Base-by-base conservation (phyloP, 495 filamentous ascomycete genomes). In the Aspergillus olivimuriae region DNA sequence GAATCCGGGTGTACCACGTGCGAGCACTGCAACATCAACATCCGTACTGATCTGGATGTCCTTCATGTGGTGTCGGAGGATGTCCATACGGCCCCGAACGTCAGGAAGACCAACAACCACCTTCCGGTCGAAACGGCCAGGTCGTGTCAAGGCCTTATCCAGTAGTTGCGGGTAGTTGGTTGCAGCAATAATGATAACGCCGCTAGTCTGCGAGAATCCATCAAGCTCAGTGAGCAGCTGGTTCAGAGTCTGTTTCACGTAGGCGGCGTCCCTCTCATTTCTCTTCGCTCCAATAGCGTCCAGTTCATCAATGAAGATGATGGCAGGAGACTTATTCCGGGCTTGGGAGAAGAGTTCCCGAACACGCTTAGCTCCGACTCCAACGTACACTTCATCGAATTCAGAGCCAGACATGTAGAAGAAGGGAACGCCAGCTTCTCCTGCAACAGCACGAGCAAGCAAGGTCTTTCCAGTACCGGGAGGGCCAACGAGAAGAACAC, bases 351-450 rank as follows among this genome's bases (percentile, higher is more conserved):
- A 98, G n/a, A 98, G 78, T 44, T 98, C 92, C 34, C 92, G 87
- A 33, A 98, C 92, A 58, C 92, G 87, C 72, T 97, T 97, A 36
- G 92, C 92, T 53, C 92, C 92, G 41, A 98, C 94, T 53, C 92
- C 92, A 18, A 98, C 94, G 55, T 95, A 98, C 31, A 98, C 85
- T 62, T 98, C 92, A 56, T 98, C 92, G 58, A 98, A 98, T 62
- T 98, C 94, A 44, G 86, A 90, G 20, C 92, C 92, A 52, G 94
- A 97, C 91, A 98, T 96, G 75, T 92, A 97, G 76, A 96, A 98
- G 77, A 96, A 97, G 1, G 92, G 92, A 16, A 97, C 94, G 45
- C 92, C 92, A 33, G 92, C 89, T 70, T 98, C 92, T 20, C 92
- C 92, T 41, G 92, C 92, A 39, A 98, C 92, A 9, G 92, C 92